These are phyloP conservation scores for Pelargonium nanum DNA, from an alignment of 345 rosid species.

Conservation along the genomic window DNA sequence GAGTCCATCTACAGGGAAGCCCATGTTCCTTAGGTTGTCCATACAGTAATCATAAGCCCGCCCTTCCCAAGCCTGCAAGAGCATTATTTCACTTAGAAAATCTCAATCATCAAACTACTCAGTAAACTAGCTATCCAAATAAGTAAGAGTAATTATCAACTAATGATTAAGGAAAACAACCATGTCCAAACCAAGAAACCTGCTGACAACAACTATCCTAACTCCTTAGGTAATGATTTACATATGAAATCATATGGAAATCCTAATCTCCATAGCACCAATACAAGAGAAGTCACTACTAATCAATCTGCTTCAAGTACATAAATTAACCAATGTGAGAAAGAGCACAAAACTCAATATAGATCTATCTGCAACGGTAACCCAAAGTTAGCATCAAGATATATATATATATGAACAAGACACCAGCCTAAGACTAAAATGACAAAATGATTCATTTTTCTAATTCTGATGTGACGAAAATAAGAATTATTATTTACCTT, in stretches of 20 bases:
- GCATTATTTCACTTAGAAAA: slow-evolving; percentile 8
- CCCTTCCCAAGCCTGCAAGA: slow-evolving; percentile 94
- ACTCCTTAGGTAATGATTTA: neutral
- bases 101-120: neutral
- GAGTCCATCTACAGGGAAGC: slow-evolving; percentile 87
- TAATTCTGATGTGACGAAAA: neutral
- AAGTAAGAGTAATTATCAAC: neutral
- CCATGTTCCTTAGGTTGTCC: slow-evolving; percentile 75
- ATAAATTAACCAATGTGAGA: neutral
- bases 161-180: neutral
- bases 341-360: neutral
- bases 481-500: slow-evolving; percentile 29
- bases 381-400: neutral
- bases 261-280: neutral
- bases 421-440: neutral
- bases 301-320: too few relatives aligned
- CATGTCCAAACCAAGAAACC: neutral
- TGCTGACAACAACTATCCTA: neutral
- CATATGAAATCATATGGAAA: neutral
- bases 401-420: neutral
- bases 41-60: slow-evolving; percentile 92
- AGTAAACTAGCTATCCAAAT: neutral
- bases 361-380: neutral
- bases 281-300: neutral
- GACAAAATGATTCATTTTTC: too few relatives aligned